Evolutionary conservation across 73 alveolate genomes (phyloP).

Genomic region (Effrenium voratum): DNA sequence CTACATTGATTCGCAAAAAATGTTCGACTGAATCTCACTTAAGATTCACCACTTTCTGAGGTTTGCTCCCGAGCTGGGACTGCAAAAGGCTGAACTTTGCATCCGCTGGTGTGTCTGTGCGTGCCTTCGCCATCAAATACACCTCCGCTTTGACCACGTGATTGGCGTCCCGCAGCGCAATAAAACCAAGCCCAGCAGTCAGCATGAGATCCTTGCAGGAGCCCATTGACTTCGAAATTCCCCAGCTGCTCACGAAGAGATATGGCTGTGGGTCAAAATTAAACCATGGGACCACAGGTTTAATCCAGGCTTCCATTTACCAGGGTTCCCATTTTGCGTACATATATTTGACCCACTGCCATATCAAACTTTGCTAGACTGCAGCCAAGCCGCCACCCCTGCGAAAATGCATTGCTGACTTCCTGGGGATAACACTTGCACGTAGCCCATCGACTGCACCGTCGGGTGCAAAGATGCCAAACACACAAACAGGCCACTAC

Average conservation of each 20-base stretch:
- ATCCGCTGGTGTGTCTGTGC: neutral
- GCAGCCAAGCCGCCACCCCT: neutral
- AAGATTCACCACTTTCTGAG: too few species aligned
- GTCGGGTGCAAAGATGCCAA: neutral
- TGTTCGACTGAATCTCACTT: too few species aligned
- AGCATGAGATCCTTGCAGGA: neutral
- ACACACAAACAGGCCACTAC: neutral
- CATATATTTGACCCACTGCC: neutral
- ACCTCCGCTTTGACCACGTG: slow-evolving; percentile 1
- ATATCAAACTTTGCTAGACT: neutral
- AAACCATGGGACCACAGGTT: neutral
- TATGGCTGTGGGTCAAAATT: too few species aligned
- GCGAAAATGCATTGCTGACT: neutral
- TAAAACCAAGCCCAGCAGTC: neutral
- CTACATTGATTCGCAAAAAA: neutral
- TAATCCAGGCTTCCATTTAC: too few species aligned
- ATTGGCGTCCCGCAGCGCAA: neutral
- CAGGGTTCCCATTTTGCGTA: neutral
- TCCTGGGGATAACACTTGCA: neutral
- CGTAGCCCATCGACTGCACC: slow-evolving; percentile 2
- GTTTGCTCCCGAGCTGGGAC: too few species aligned
- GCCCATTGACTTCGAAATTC: too few species aligned
- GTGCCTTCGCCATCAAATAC: neutral
- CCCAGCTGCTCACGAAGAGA: too few species aligned
- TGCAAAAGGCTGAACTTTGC: too few species aligned